Percentiles rank a stretch among this genome's conserved stretches.
Evolutionary conservation across 148 eudicot genomes (phyloP).

Genomic region (Diospyros kaki): DNA sequence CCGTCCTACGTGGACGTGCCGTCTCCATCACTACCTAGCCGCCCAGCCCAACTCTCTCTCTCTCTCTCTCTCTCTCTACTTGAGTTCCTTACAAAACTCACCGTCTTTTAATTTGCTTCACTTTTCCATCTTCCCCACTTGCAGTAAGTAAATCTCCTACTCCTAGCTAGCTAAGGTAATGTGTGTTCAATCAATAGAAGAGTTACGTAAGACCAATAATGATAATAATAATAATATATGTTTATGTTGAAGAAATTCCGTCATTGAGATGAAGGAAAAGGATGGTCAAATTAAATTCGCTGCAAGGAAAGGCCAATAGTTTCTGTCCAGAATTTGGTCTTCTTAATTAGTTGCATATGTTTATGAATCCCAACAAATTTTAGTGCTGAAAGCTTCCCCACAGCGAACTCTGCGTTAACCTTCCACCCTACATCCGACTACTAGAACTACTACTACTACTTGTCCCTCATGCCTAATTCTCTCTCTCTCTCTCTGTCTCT

Average conservation of each 20-base stretch:
- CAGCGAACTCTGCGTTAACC: neutral
- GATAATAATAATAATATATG: too few species aligned
- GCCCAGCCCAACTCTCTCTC: neutral
- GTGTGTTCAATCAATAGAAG: too few species aligned
- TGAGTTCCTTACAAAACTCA: too few species aligned
- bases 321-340: neutral
- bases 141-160: too few species aligned
- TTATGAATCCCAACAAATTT: neutral
- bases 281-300: constrained; percentile 4
- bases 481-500: too few species aligned
- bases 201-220: too few species aligned
- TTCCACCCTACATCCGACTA: neutral
- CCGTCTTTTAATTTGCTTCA: too few species aligned
- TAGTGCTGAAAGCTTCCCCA: neutral
- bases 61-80: neutral
- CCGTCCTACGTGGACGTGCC: constrained; percentile 20
- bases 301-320: neutral
- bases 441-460: too few species aligned
- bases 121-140: too few species aligned
- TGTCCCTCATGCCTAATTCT: too few species aligned
- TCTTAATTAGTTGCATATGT: neutral
- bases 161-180: too few species aligned
- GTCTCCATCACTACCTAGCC: constrained; percentile 14
- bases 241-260: neutral
- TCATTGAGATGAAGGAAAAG: neutral